Evolutionary conservation across 768 basidiomycete genomes (phyloP).

Genomic region (Serendipita sp.): DNA sequence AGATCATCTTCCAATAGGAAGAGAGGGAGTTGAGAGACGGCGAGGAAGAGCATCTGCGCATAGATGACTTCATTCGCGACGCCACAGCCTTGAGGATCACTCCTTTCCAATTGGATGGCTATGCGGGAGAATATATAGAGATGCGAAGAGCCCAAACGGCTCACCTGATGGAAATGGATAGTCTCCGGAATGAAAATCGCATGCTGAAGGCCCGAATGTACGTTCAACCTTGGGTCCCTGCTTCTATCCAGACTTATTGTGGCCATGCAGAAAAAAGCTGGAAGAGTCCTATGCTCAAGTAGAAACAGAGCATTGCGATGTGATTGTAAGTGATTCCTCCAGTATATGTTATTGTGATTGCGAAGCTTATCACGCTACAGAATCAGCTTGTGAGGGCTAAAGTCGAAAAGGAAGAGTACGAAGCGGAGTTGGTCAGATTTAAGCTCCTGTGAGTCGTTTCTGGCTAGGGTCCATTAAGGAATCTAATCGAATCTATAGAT

Average conservation of each 20-base stretch:
- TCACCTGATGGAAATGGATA: slow-evolving; percentile 71
- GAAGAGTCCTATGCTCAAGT: slow-evolving; percentile 65
- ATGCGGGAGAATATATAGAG: slow-evolving; percentile 79
- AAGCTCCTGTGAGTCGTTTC: slow-evolving; percentile 57
- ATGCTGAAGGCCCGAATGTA: slow-evolving; percentile 63
- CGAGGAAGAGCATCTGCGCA: slow-evolving; percentile 24
- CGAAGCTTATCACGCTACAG: slow-evolving; percentile 22
- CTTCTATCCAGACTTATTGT: slow-evolving; percentile 7
- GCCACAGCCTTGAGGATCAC: slow-evolving; percentile 76
- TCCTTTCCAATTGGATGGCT: slow-evolving; percentile 88
- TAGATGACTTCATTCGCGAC: slow-evolving; percentile 76
- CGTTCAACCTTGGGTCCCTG: slow-evolving; percentile 18
- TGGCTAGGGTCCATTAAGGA: neutral
- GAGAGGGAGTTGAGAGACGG: slow-evolving; percentile 17
- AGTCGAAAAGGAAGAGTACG: slow-evolving; percentile 81
- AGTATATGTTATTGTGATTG: slow-evolving; percentile 11
- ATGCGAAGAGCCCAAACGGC: slow-evolving; percentile 59
- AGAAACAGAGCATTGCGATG: slow-evolving; percentile 66
- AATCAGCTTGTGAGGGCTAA: slow-evolving; percentile 84
- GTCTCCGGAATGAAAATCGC: slow-evolving; percentile 65
- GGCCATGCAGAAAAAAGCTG: slow-evolving; percentile 46
- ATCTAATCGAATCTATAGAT: slow-evolving; percentile 18
- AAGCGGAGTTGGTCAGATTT: slow-evolving; percentile 85
- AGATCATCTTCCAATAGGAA: slow-evolving; percentile 12
- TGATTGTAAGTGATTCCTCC: slow-evolving; percentile 30